A percentile compares a stretch with the other conserved stretches of the same genome.
These are phyloP conservation scores for Kitagawia praeruptora DNA, from an alignment of 129 eudicot genomes.

Conservation along the genomic window DNA sequence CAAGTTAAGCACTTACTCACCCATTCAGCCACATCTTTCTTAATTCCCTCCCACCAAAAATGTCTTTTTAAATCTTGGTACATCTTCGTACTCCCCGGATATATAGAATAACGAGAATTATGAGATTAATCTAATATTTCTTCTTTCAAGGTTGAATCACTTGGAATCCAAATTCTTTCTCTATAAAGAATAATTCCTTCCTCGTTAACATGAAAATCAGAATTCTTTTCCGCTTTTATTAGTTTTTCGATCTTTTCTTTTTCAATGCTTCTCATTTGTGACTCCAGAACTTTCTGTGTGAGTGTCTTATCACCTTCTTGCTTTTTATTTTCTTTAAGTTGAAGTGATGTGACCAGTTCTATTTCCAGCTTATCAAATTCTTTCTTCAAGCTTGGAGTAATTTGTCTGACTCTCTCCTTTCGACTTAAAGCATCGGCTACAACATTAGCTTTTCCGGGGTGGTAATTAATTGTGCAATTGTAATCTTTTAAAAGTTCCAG, in stretches of 20 bases:
- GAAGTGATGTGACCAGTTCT: too few relatives aligned
- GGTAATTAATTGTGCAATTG: too few relatives aligned
- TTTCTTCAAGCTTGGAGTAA: too few relatives aligned
- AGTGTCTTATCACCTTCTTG: too few relatives aligned
- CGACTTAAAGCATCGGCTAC: too few relatives aligned
- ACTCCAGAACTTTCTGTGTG: too few relatives aligned
- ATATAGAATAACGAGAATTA: neutral
- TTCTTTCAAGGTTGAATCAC: neutral
- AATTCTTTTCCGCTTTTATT: neutral
- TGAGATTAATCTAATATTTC: neutral
- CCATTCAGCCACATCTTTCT: neutral
- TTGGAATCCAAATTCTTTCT: neutral
- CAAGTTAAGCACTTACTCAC: neutral
- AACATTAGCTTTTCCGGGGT: too few relatives aligned
- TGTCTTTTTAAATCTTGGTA: neutral
- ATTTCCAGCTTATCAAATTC: too few relatives aligned
- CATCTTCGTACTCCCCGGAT: neutral
- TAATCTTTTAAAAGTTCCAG: too few relatives aligned
- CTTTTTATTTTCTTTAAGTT: too few relatives aligned
- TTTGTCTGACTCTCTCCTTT: too few relatives aligned
- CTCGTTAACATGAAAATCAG: neutral
- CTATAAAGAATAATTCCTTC: neutral
- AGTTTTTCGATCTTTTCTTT: neutral
- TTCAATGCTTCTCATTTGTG: too few relatives aligned
- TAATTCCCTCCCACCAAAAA: neutral